phyloP scores from a whole-genome alignment of 257 asterid species.

The Nicotiana paniculata region DNA sequence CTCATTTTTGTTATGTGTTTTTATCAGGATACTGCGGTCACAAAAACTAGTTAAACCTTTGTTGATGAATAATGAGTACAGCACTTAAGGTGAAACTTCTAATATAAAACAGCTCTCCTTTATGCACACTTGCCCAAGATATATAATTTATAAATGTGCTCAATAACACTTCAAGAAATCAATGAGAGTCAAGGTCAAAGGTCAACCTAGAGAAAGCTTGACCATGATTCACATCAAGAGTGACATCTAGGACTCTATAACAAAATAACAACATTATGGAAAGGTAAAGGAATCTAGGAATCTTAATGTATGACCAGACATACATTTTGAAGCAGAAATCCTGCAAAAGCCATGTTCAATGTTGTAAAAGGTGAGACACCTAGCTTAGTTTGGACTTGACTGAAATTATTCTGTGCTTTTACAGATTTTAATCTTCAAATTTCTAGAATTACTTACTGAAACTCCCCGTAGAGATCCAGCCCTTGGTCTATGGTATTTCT shows the following conservation, averaged over 20 bases:
- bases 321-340: not conserved
- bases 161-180: not conserved
- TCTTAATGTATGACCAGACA: not conserved
- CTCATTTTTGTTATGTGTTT: not conserved
- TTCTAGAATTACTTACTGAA: not conserved
- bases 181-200: not conserved
- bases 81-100: not conserved
- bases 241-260: not conserved
- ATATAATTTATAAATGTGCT: not conserved
- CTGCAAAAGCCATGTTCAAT: not conserved
- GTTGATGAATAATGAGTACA: not conserved
- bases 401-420: not conserved
- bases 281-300: conserved; percentile 4
- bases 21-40: not conserved
- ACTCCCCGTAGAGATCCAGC: not conserved
- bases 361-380: conserved; percentile 1
- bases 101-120: not conserved
- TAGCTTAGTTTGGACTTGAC: not conserved
- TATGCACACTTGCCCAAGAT: not conserved
- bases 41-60: not conserved
- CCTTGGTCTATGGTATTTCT: not conserved
- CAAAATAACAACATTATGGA: not conserved
- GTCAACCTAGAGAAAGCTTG: conserved; percentile 7
- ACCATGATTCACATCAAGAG: not conserved
- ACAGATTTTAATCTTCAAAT: not conserved